Percentiles rank a stretch among this genome's conserved stretches.
Conservation (phyloP, 2,329 filamentous ascomycete genomes). For the Botrytis squamosa region DNA sequence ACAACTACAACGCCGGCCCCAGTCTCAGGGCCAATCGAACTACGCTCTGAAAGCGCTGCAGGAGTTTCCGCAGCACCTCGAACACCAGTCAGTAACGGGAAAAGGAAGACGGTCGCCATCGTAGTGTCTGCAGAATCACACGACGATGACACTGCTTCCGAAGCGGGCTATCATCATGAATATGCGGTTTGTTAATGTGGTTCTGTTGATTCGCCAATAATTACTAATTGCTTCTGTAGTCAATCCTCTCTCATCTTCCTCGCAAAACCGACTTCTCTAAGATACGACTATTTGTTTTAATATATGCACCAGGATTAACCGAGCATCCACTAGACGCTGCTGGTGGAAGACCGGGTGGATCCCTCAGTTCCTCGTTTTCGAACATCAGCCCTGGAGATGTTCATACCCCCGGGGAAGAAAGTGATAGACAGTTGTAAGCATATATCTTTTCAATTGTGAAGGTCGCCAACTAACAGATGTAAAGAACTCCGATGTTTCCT, state of each 20-base stretch:
- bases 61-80: constrained; percentile 33
- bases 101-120: constrained; percentile 78
- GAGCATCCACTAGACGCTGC: constrained; percentile 56
- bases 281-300: constrained; percentile 80
- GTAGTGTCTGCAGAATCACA: constrained; percentile 78
- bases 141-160: constrained; percentile 57
- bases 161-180: constrained; percentile 65
- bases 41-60: constrained; percentile 31
- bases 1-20: constrained; percentile 36
- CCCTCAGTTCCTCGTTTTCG: constrained; percentile 77
- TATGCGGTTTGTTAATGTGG: constrained; percentile 67
- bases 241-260: constrained; percentile 85
- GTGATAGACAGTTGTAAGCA: constrained; percentile 56
- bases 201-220: neutral
- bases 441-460: neutral
- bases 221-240: constrained; percentile 49
- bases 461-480: constrained; percentile 11
- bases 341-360: constrained; percentile 60
- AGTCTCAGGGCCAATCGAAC: constrained; percentile 28
- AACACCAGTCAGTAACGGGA: constrained; percentile 29
- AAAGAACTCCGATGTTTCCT: constrained; percentile 36
- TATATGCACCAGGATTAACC: constrained; percentile 81
- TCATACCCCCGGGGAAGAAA: constrained; percentile 64
- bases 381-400: constrained; percentile 77
- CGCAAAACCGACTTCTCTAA: constrained; percentile 70